A percentile compares a stretch with the other conserved stretches of the same genome.
Conservation (phyloP, 306 rosid species). For the Carpinus fangiana region DNA sequence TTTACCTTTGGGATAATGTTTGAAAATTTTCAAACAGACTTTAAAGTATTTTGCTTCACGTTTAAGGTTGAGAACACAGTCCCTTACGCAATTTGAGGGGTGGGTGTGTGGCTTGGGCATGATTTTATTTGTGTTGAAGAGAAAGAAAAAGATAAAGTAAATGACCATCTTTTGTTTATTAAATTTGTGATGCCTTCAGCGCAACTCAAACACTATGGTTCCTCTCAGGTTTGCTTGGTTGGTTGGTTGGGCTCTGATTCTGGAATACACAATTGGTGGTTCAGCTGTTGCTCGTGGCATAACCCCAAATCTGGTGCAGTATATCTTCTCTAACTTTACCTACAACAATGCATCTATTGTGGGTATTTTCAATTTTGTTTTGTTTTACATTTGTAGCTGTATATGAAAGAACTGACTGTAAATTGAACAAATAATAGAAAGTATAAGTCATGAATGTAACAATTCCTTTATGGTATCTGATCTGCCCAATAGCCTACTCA, state of each 20-base stretch:
- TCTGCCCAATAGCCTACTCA: not conserved
- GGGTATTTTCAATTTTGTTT: not conserved
- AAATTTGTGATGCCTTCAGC: slow-evolving; percentile 11
- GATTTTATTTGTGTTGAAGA: not conserved
- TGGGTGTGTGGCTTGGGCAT: not conserved
- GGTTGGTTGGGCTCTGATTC: slow-evolving; percentile 88
- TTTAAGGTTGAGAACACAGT: not conserved
- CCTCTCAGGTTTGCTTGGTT: slow-evolving; percentile 82
- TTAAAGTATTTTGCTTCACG: not conserved
- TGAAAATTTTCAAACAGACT: not conserved
- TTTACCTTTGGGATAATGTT: not conserved
- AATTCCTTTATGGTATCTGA: not conserved
- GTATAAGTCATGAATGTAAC: not conserved
- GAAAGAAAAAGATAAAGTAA: slow-evolving; percentile 7
- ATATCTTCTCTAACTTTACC: not conserved
- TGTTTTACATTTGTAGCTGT: no score
- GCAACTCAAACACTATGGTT: slow-evolving; percentile 21
- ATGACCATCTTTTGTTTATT: slow-evolving; percentile 8
- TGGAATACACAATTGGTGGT: slow-evolving; percentile 92
- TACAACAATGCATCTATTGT: not conserved
- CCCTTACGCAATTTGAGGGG: not conserved
- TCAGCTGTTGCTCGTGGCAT: slow-evolving; percentile 95
- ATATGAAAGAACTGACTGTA: not conserved
- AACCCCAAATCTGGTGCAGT: slow-evolving; percentile 86
- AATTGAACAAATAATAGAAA: not conserved